Base-by-base conservation (phyloP, 2,329 filamentous ascomycete species). In the Davidsoniella virescens region DNA sequence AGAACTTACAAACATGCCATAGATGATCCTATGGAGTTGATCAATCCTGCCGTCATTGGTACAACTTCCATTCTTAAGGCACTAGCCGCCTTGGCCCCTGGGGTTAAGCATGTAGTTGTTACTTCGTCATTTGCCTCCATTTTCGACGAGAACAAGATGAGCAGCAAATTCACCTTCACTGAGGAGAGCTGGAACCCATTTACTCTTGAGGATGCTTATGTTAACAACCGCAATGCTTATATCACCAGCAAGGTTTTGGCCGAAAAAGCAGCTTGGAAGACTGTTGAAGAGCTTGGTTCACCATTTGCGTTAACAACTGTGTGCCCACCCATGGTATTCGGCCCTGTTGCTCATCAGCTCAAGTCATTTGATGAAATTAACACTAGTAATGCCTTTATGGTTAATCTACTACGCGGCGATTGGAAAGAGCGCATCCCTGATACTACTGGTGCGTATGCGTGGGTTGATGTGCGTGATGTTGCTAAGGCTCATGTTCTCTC, bases 31-130 rank as follows among this genome's bases (percentile, higher is more conserved):
- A 60, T 62, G 48, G 75, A 78, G 52, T 66, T 80, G 26, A 62
- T 80, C 51, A 70, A 77, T 56, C 76, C 76, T 1, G 76, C 75
- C 4, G 64, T 78, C 43, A 64, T 71, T 49, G 77, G 74, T 54
- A 77, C 74, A 1, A 83, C 79, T 56, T 82, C 81, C 33, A 77
- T 92, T 50, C 78, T 85, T 36, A 73, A 80, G 56, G 79, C 84
- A 16, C 71, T 90, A 55, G 78, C 81, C 58, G 67, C 69, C 54
- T 55, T 74, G 61, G 60, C 72, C 1, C 73, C 72, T 0, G 55
- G 56, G 5, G 83, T 93, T 48, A 85, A 80, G 65, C 74, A 80
- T 53, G 82, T 93, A 12, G 79, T 83, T 51, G 62, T 80, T 44
- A 77, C 73, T 14, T 72, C 70, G 37, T 75, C 72, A 33, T 76